Evolutionary conservation across 306 rosid species (phyloP).

Genomic region (Lathyrus sativus): DNA sequence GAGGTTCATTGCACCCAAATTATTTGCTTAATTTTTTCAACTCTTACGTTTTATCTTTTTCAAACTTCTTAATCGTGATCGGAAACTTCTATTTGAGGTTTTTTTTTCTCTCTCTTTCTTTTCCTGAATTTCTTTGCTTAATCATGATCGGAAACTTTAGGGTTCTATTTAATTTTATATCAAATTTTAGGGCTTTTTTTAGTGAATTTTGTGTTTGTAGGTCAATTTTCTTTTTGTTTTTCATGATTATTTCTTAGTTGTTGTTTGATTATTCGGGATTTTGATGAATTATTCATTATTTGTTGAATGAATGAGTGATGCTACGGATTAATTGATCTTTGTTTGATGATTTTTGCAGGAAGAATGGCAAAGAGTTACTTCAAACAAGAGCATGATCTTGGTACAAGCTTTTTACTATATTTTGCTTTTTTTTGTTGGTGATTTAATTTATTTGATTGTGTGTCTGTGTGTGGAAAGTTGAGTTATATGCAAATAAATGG

Average conservation of each 20-base stretch:
- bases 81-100: constrained; percentile 3
- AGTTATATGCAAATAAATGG: constrained; percentile 14
- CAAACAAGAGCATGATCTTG: constrained; percentile 98
- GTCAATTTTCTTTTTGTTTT: constrained; percentile 22
- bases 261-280: not conserved
- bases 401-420: constrained; percentile 35
- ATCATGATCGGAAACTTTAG: not conserved
- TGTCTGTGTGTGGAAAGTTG: constrained; percentile 4
- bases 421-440: not conserved
- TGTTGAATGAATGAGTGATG: constrained; percentile 10
- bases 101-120: constrained; percentile 34
- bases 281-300: not conserved
- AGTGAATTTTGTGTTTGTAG: constrained; percentile 6
- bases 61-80: not conserved
- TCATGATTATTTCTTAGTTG: constrained; percentile 13
- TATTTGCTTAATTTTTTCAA: not conserved
- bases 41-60: constrained; percentile 7
- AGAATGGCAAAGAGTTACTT: constrained; percentile 90
- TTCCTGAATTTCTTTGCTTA: constrained; percentile 2
- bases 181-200: not conserved
- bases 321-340: constrained; percentile 27
- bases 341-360: constrained; percentile 54
- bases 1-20: constrained; percentile 38
- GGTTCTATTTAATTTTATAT: constrained; percentile 14
- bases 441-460: constrained; percentile 29